Evolutionary conservation across 2,329 filamentous ascomycete genomes (phyloP).

Genomic region (Laburnicola sp.): DNA sequence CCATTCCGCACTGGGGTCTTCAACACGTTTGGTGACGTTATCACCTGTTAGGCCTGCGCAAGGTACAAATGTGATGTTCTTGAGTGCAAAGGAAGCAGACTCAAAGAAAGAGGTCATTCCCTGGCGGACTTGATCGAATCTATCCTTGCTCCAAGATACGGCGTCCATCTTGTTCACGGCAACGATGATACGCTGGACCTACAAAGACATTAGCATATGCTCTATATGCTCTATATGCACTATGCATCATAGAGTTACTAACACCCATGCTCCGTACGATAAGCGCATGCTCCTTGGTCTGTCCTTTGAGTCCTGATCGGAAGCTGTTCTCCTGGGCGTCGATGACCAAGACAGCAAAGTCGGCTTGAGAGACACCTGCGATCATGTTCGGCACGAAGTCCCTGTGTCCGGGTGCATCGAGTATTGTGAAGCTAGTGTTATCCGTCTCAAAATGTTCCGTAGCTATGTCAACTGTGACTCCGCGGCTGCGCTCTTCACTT

Average conservation of each 20-base stretch:
- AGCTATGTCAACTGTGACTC: slow-evolving; percentile 95
- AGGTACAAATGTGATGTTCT: slow-evolving; percentile 83
- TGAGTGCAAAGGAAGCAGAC: slow-evolving; percentile 77
- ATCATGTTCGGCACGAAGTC: slow-evolving; percentile 99
- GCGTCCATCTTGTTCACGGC: slow-evolving; percentile 95
- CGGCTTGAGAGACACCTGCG: slow-evolving; percentile 90
- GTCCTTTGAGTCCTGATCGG: slow-evolving; percentile 88
- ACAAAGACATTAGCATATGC: slow-evolving; percentile 83
- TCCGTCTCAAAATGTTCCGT: slow-evolving; percentile 93
- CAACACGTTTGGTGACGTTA: slow-evolving; percentile 70
- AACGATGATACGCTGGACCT: slow-evolving; percentile 83
- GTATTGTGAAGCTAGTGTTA: slow-evolving; percentile 83
- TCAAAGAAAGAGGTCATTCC: slow-evolving; percentile 83
- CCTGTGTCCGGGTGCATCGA: slow-evolving; percentile 90
- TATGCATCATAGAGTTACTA: slow-evolving; percentile 60
- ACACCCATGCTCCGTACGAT: slow-evolving; percentile 90
- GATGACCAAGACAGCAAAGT: slow-evolving; percentile 92
- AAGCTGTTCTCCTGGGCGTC: slow-evolving; percentile 90
- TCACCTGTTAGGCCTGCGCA: slow-evolving; percentile 88
- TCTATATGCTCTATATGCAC: slow-evolving; percentile 94
- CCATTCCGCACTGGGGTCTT: slow-evolving; percentile 65
- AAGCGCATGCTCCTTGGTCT: slow-evolving; percentile 91
- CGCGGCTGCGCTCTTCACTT: slow-evolving; percentile 82
- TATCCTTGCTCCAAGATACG: slow-evolving; percentile 76
- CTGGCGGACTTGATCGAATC: slow-evolving; percentile 82